Percentiles rank a stretch among this genome's conserved stretches.
phyloP scores from a whole-genome alignment of 2,329 filamentous ascomycete genomes.

The Neocucurbitaria cava region DNA sequence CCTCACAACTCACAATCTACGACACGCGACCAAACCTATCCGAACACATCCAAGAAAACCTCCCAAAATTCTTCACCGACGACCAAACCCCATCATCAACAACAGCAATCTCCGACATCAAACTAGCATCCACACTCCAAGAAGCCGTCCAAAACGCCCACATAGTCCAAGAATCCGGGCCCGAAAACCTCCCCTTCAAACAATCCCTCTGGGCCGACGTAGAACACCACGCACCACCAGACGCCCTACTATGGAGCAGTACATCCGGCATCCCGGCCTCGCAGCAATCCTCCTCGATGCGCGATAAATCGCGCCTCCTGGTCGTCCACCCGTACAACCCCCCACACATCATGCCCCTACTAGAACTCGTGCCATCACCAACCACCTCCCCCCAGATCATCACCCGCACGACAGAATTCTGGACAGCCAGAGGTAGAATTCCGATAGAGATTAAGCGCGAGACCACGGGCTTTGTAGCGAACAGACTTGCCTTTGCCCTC shows the following conservation, averaged over 20 bases:
- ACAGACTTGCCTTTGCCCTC: slow-evolving; percentile 64
- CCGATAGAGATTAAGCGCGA: slow-evolving; percentile 62
- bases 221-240: slow-evolving; percentile 52
- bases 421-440: slow-evolving; percentile 49
- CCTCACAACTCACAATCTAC: slow-evolving; percentile 55
- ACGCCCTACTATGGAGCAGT: slow-evolving; percentile 63
- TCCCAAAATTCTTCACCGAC: slow-evolving; percentile 53
- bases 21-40: slow-evolving; percentile 59
- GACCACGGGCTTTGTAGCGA: slow-evolving; percentile 64
- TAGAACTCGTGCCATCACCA: slow-evolving; percentile 64
- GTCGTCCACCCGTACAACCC: slow-evolving; percentile 69
- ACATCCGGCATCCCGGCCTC: slow-evolving; percentile 66
- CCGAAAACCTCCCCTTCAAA: slow-evolving; percentile 62
- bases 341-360: slow-evolving; percentile 66
- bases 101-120: slow-evolving; percentile 43
- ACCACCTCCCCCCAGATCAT: slow-evolving; percentile 50
- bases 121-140: slow-evolving; percentile 39
- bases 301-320: slow-evolving; percentile 55
- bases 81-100: slow-evolving; percentile 2
- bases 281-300: slow-evolving; percentile 54
- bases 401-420: slow-evolving; percentile 55
- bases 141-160: slow-evolving; percentile 56
- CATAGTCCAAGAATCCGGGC: slow-evolving; percentile 67
- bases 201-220: slow-evolving; percentile 59
- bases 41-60: slow-evolving; percentile 51